Conservation (phyloP, 441 rosid species). For the Arabidopsis hybrid region DNA sequence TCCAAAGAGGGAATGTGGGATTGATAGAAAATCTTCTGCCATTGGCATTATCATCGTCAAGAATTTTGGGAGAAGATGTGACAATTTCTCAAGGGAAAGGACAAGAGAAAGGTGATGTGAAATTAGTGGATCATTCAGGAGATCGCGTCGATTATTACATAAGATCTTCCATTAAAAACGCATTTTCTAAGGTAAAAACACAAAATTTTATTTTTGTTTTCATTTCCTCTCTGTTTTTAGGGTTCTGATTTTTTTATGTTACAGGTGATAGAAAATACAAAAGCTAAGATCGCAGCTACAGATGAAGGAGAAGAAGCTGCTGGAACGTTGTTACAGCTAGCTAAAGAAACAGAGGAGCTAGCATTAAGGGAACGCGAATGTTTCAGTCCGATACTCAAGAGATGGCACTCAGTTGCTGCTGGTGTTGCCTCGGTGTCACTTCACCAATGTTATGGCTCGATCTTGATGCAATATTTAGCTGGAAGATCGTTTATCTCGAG, state of each 20-base stretch:
- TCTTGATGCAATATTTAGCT: conserved; percentile 75
- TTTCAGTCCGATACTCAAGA: conserved; percentile 78
- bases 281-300: conserved; percentile 49
- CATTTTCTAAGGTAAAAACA: conserved; percentile 66
- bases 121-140: conserved; percentile 58
- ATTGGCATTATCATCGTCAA: conserved; percentile 72
- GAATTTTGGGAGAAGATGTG: conserved; percentile 76
- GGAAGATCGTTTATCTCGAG: conserved; percentile 52
- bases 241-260: background rate
- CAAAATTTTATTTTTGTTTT: background rate
- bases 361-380: conserved; percentile 75
- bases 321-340: conserved; percentile 66
- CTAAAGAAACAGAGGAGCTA: conserved; percentile 81
- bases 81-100: conserved; percentile 60
- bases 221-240: background rate
- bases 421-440: conserved; percentile 75
- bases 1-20: conserved; percentile 64
- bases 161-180: conserved; percentile 71
- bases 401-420: conserved; percentile 72
- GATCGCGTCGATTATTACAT: conserved; percentile 79
- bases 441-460: conserved; percentile 81
- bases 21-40: conserved; percentile 78
- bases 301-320: conserved; percentile 63
- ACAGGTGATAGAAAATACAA: conserved; percentile 69
- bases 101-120: conserved; percentile 52